A percentile compares a stretch with the other conserved stretches of the same genome.
Evolutionary conservation across 2,329 filamentous ascomycete species (phyloP).

Genomic region (Blumeriella jaapii): DNA sequence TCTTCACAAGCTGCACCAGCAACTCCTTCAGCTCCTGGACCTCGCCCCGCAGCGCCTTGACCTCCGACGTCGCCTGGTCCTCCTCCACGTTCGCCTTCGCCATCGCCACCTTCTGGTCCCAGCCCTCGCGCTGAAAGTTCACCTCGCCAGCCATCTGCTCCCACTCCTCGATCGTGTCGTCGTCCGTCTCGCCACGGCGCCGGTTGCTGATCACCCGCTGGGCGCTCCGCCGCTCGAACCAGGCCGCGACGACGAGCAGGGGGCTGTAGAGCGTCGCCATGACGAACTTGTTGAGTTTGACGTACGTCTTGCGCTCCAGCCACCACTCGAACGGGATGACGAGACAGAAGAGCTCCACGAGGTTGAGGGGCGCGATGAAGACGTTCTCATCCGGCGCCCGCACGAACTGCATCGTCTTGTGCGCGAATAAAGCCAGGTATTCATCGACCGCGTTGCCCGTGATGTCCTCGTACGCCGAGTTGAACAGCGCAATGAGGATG

Average conservation of each 20-base stretch:
- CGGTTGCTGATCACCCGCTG: slow-evolving; percentile 61
- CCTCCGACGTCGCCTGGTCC: slow-evolving; percentile 64
- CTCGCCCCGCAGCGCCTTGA: slow-evolving; percentile 45
- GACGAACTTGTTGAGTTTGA: slow-evolving; percentile 74
- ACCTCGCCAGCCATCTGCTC: slow-evolving; percentile 64
- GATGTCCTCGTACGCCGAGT: slow-evolving; percentile 83
- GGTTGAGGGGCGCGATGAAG: slow-evolving; percentile 90
- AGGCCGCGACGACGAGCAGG: slow-evolving; percentile 66
- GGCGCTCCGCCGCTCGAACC: slow-evolving; percentile 56
- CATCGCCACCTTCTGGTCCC: slow-evolving; percentile 68
- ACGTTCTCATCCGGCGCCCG: slow-evolving; percentile 97
- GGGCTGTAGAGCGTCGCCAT: slow-evolving; percentile 83
- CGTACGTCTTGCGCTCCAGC: slow-evolving; percentile 60
- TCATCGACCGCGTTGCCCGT: slow-evolving; percentile 83
- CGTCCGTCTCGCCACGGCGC: slow-evolving; percentile 71
- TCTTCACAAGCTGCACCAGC: slow-evolving; percentile 9
- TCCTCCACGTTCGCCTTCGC: slow-evolving; percentile 73
- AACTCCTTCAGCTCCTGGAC: slow-evolving; percentile 42
- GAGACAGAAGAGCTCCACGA: slow-evolving; percentile 75
- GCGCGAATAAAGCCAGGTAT: slow-evolving; percentile 83
- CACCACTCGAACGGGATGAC: slow-evolving; percentile 89
- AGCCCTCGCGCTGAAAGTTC: slow-evolving; percentile 75
- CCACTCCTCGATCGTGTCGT: slow-evolving; percentile 86
- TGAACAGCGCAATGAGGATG: slow-evolving; percentile 93
- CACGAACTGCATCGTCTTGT: slow-evolving; percentile 95